A percentile compares a stretch with the other conserved stretches of the same genome.
These are phyloP conservation scores for Mycena filopes DNA, from an alignment of 768 basidiomycete species.

Conservation along the genomic window DNA sequence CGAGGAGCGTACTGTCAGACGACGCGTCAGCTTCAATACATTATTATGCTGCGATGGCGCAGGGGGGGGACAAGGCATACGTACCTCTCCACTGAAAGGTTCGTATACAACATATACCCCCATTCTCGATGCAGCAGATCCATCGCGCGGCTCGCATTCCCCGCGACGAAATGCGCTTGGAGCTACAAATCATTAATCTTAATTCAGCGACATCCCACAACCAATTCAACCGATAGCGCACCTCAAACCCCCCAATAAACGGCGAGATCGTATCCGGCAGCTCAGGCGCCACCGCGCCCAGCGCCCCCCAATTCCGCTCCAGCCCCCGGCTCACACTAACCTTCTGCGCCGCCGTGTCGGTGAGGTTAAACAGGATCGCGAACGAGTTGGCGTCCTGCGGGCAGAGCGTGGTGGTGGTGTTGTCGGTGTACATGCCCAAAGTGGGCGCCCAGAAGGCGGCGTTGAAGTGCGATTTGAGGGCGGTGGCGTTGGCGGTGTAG, in stretches of 20 bases:
- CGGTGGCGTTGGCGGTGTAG: slow-evolving; percentile 57
- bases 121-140: slow-evolving; percentile 64
- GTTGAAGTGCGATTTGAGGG: slow-evolving; percentile 62
- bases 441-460: slow-evolving; percentile 60
- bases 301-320: slow-evolving; percentile 60
- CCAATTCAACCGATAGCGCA: slow-evolving; percentile 34
- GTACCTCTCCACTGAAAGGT: slow-evolving; percentile 65
- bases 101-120: slow-evolving; percentile 70
- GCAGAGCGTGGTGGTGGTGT: slow-evolving; percentile 59
- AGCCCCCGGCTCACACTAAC: slow-evolving; percentile 58
- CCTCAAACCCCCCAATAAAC: slow-evolving; percentile 69
- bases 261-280: slow-evolving; percentile 69
- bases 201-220: too few species aligned
- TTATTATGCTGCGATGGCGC: too few species aligned
- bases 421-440: slow-evolving; percentile 64
- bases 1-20: slow-evolving; percentile 66
- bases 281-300: slow-evolving; percentile 66
- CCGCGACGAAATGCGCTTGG: slow-evolving; percentile 67
- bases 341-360: slow-evolving; percentile 50
- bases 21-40: too few species aligned
- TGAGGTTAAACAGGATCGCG: slow-evolving; percentile 64
- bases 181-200: slow-evolving; percentile 45
- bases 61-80: too few species aligned
- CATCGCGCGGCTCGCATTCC: slow-evolving; percentile 61
- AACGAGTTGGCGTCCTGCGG: slow-evolving; percentile 71